phyloP scores from a whole-genome alignment of 352 stramenopile genomes.

The Thraustochytrium sp. region DNA sequence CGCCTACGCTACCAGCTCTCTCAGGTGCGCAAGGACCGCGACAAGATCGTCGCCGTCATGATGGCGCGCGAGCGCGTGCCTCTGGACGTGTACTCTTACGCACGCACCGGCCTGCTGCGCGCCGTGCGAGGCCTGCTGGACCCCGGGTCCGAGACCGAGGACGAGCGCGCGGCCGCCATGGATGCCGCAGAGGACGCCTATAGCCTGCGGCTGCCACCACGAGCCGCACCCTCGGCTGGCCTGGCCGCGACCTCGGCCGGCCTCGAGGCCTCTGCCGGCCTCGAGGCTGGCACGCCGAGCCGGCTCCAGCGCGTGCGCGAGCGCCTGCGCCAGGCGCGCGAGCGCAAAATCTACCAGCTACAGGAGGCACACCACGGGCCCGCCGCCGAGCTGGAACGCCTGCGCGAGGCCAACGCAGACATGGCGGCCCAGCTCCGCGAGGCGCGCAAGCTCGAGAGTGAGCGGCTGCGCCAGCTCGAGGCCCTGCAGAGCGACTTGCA shows the following conservation, averaged over 20 bases:
- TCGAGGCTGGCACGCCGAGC: neutral
- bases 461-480: neutral
- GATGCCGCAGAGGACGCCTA: neutral
- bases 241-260: no score
- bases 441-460: neutral
- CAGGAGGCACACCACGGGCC: neutral
- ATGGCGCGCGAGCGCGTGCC: neutral
- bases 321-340: neutral
- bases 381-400: neutral
- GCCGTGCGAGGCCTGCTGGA: neutral
- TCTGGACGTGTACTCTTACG: neutral
- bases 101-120: neutral
- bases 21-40: conserved; percentile 6
- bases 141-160: neutral
- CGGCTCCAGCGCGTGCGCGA: neutral
- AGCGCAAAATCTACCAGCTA: neutral
- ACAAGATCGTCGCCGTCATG: neutral
- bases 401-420: neutral
- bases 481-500: neutral
- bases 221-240: no score
- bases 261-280: no score
- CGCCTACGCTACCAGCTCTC: conserved; percentile 12
- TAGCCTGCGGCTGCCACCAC: no score
- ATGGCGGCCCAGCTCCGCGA: neutral
- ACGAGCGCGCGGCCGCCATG: neutral